Evolutionary conservation across 257 asterid species (phyloP).

Genomic region (Scutellaria baicalensis): DNA sequence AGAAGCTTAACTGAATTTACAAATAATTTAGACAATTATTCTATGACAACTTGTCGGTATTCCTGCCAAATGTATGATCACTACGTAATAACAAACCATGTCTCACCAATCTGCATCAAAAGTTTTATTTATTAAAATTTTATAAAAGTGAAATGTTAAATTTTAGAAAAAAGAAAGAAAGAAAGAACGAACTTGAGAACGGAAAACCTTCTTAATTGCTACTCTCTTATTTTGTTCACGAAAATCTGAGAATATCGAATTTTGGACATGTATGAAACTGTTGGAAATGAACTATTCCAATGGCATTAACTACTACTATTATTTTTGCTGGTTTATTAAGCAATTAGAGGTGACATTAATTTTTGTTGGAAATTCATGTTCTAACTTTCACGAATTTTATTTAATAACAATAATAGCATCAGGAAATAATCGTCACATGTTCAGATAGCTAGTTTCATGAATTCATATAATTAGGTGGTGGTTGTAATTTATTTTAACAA

Average conservation of each 20-base stretch:
- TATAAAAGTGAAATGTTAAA: neutral
- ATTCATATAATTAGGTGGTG: neutral
- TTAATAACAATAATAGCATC: neutral
- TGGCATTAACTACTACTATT: neutral
- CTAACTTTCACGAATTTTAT: neutral
- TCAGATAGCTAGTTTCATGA: neutral
- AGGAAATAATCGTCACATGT: neutral
- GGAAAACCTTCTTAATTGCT: neutral
- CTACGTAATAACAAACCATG: no score
- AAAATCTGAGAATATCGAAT: neutral
- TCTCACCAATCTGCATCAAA: no score
- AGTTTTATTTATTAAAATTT: neutral
- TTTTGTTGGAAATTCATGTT: neutral
- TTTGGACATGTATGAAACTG: neutral
- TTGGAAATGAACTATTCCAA: neutral
- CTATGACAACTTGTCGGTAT: no score
- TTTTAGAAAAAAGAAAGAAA: neutral
- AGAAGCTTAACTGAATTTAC: no score
- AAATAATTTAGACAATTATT: no score
- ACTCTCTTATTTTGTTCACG: neutral
- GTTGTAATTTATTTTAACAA: no score
- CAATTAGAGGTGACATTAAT: neutral
- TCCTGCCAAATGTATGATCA: no score
- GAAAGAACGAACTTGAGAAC: neutral
- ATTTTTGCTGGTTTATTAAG: neutral